Base-by-base conservation (phyloP, 2,329 filamentous ascomycete genomes). In the Penicillium sp. region DNA sequence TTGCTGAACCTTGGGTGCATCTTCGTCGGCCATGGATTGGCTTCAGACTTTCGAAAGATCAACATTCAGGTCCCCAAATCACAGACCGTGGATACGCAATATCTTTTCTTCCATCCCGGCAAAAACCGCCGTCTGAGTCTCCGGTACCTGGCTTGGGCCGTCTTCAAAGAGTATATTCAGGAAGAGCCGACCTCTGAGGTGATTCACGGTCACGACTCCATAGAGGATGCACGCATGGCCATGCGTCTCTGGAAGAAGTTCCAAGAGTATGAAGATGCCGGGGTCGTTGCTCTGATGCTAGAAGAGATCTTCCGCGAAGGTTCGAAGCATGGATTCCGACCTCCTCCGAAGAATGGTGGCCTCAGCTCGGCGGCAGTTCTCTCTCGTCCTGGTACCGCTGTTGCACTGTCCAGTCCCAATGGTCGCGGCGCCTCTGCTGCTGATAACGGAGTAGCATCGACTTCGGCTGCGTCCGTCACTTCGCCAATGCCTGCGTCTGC, bases 1-100 rank as follows among this genome's bases (percentile, higher is more conserved):
- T 78, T 98, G 13, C 80, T 98, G 29, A 98, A 98, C 64, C 78
- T 97, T 0, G 93, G 93, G 41, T 95, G 90, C 70, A 82, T 88
- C 53, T 98, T 98, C 66, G 80, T 98, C 4, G 93, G 93, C 2
- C 93, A 98, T 63, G 91, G 91, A 4, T 76, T 98, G 37, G 88
- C 88, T 57, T 91, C 93, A 59, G 93, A 98, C 69, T 97, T 98
- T 72, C 88, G 93, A 45, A 95, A 95, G 47, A 95, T 95, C 71
- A 98, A 98, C 68, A 96, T 98, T 47, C 88, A 96, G 66, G 86
- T 98, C 0, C 93, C 94, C 1, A 88, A 85, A 64, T 71, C 81
- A 3, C 93, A 98, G 66, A 86, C 95, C 33, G 89, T 98, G 47
- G 93, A 98, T 69, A 98, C 94, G 0, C 90, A 90, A 57, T 86